Percentiles rank a stretch among this genome's conserved stretches.
Conservation (phyloP, 2,329 filamentous ascomycete species). For the Moelleriella libera region DNA sequence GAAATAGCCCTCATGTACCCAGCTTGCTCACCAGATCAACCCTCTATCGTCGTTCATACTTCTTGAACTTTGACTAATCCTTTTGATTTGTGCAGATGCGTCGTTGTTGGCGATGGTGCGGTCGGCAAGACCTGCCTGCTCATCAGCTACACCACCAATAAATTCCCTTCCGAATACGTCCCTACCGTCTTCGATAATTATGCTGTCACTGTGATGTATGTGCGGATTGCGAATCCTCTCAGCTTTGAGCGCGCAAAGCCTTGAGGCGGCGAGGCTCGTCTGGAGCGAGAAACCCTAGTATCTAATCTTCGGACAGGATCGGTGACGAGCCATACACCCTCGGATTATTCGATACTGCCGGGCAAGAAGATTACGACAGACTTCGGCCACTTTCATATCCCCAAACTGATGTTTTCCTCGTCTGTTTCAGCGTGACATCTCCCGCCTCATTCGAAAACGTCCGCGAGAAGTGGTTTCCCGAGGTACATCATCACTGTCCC, state of each 20-base stretch:
- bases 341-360: conserved; percentile 94
- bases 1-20: too few relatives aligned
- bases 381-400: conserved; percentile 93
- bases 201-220: conserved; percentile 98
- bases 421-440: conserved; percentile 97
- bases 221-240: conserved; percentile 13
- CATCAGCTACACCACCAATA: conserved; percentile 99
- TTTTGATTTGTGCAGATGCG: conserved; percentile 50
- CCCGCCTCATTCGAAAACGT: conserved; percentile 99
- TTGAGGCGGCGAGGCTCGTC: not conserved
- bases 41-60: not conserved
- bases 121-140: conserved; percentile 98
- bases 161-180: conserved; percentile 99
- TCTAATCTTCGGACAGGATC: conserved; percentile 50
- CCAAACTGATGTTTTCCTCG: conserved; percentile 96
- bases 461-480: conserved; percentile 96
- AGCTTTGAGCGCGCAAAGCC: too few relatives aligned
- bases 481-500: conserved; percentile 96
- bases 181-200: conserved; percentile 99
- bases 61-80: not conserved
- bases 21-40: too few relatives aligned
- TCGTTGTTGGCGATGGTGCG: conserved; percentile 97
- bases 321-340: conserved; percentile 97
- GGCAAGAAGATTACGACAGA: conserved; percentile 98
- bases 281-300: not conserved